Base-by-base conservation (phyloP, 495 filamentous ascomycete genomes). In the Parathielavia appendiculata region DNA sequence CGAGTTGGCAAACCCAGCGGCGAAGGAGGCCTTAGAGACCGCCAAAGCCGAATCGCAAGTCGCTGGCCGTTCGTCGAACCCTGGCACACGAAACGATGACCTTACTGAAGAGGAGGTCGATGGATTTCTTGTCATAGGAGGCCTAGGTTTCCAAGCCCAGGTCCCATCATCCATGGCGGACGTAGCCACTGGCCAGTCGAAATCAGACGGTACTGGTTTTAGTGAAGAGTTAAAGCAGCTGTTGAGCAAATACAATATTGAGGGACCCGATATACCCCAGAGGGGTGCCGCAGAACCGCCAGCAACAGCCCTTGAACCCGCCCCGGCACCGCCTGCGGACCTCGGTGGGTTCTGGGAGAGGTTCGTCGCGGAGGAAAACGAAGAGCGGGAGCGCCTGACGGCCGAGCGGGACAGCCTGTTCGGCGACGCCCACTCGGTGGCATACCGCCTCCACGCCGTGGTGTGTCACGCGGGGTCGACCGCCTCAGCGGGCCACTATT, bases 381-480 rank as follows among this genome's bases (percentile, higher is more conserved):
- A 22, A 5, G 59, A 67, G 44, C 50, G 54, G 32, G 38, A 45
- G 23, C 23, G 38, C 6, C 38, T 67, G 26, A 17, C 30, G 3
- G 47, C 52, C n/a, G 74, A 77, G 35, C 63, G 87, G n/a, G 67
- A 77, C n/a, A 75, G 63, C 35, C 80, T 90, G 59, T 95, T 92
- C 63, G 73, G 69, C 4, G 77, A 79, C 54, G 71, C 81, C 61
- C 76, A 74, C 34, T 68, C 83, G 22, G 69, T 89, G 22, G 78
- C 83, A 3, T 99, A 97, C 69, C 83, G 81, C n/a, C 82, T 99
- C 13, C 89, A 95, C 56, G 89, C 93, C 0, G 87, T 97, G 20
- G 92, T 97, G 69, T 89, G 96, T 51, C 95, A 99, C 66, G 82
- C 86, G 5, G 95, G 86, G 45, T 62, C 70, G 19, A 74, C 66